phyloP scores from a whole-genome alignment of 2,329 filamentous ascomycete species.

The Venturia carpophila region DNA sequence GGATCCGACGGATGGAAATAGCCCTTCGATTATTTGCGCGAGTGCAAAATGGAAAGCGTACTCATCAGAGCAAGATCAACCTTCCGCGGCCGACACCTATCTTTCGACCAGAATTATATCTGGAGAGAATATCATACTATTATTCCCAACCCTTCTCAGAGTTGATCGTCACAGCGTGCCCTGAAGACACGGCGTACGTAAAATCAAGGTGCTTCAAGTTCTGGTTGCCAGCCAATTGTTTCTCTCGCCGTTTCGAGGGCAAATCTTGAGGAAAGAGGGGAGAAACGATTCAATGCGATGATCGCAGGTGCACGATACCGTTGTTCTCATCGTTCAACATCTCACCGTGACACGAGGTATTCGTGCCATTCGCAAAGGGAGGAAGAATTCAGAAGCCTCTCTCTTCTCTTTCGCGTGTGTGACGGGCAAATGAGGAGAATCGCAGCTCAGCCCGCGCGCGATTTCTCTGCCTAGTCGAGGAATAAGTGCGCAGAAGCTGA shows the following conservation, averaged over 20 bases:
- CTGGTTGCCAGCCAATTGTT: too few relatives aligned
- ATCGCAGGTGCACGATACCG: not conserved
- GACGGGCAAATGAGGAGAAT: not conserved
- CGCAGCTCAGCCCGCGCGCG: not conserved
- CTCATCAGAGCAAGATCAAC: too few relatives aligned
- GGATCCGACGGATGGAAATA: too few relatives aligned
- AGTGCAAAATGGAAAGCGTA: too few relatives aligned
- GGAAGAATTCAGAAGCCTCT: not conserved
- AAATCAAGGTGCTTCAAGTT: too few relatives aligned
- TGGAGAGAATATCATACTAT: too few relatives aligned
- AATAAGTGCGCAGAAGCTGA: slow-evolving; percentile 8
- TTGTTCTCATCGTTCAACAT: not conserved
- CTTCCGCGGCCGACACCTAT: too few relatives aligned
- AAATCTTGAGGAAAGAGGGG: not conserved
- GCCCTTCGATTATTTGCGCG: too few relatives aligned
- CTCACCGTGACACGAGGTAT: not conserved
- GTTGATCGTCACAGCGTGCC: too few relatives aligned
- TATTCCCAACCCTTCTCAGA: too few relatives aligned
- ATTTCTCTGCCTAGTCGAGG: not conserved
- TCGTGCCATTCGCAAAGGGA: not conserved
- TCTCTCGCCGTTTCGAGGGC: not conserved
- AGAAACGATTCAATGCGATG: not conserved
- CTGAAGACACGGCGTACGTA: too few relatives aligned
- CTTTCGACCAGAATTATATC: too few relatives aligned
- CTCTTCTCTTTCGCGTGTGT: not conserved